phyloP scores from a whole-genome alignment of 2,329 filamentous ascomycete species.

The Pseudocercospora ulei region DNA sequence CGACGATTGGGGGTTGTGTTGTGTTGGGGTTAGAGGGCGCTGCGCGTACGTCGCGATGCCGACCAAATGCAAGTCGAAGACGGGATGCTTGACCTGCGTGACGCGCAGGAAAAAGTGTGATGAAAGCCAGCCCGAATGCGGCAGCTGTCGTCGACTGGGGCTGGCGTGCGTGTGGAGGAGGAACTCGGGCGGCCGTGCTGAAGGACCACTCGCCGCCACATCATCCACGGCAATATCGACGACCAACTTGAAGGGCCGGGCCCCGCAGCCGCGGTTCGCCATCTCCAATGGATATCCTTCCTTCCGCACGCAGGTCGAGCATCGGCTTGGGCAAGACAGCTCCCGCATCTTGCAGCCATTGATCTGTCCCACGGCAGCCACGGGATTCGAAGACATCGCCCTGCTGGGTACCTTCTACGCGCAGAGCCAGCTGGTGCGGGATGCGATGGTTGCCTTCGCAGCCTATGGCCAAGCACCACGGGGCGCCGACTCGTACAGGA shows the following conservation, averaged over 20 bases:
- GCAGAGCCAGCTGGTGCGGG: slow-evolving; percentile 16
- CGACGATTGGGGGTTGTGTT: too few species aligned
- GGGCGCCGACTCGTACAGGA: slow-evolving; percentile 11
- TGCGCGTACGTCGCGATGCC: not conserved
- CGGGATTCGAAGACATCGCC: slow-evolving; percentile 9
- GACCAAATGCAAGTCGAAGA: slow-evolving; percentile 50
- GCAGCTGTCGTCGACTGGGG: slow-evolving; percentile 62
- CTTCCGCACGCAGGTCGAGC: slow-evolving; percentile 15
- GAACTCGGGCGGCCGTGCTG: not conserved
- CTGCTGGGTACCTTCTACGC: slow-evolving; percentile 16
- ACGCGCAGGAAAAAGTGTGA: slow-evolving; percentile 94
- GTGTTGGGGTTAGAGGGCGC: not conserved
- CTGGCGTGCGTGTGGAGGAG: slow-evolving; percentile 14
- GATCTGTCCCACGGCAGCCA: slow-evolving; percentile 14
- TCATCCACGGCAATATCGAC: slow-evolving; percentile 5
- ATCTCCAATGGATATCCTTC: slow-evolving; percentile 19
- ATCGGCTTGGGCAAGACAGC: slow-evolving; percentile 11
- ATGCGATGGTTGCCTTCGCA: slow-evolving; percentile 19
- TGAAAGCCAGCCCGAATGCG: slow-evolving; percentile 80
- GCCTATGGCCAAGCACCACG: slow-evolving; percentile 7
- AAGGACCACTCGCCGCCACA: not conserved
- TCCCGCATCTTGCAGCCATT: slow-evolving; percentile 9
- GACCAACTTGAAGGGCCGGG: slow-evolving; percentile 13
- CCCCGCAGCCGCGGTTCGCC: slow-evolving; percentile 1
- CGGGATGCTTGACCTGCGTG: slow-evolving; percentile 81